Base-by-base conservation (phyloP, 164 flowering plant species). In the Protea cynaroides region DNA sequence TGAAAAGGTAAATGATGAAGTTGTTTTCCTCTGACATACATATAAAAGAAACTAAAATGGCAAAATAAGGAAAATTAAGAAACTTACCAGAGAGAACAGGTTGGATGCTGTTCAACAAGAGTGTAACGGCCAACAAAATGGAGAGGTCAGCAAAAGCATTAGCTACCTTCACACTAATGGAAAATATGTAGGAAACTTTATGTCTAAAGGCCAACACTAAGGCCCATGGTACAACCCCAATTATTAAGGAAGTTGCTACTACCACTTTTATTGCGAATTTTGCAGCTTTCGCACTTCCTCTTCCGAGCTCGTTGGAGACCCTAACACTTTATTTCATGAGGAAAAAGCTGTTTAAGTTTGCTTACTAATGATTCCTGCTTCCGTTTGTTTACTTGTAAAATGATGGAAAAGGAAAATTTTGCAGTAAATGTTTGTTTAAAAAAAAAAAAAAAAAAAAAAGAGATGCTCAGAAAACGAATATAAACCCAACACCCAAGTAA, bases 301-400 rank as follows among this genome's bases (percentile, higher is more conserved):
- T 65, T 17, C 85, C 85, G 2, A 81, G 81, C 51, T 79, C 82
- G 64, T 79, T 81, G 18, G 82, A 58, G 12, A 81, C 78, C 34
- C 82, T 59, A 18, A 81, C 82, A 47, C 85, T 78, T 53, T 59
- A n/a, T 53, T 50, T 25, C 23, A 15, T 18, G 46, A 21, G 7
- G 55, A 46, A 44, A 52, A 60, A 11, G 44, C 7, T 3, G n/a
- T n/a, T n/a, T n/a, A n/a, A n/a, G n/a, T n/a, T n/a, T n/a, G n/a
- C n/a, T n/a, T n/a, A n/a, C n/a, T n/a, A n/a, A n/a, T n/a, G n/a
- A n/a, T n/a, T n/a, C n/a, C n/a, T n/a, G n/a, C n/a, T n/a, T n/a
- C n/a, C n/a, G n/a, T n/a, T n/a, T n/a, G n/a, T n/a, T n/a, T n/a
- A n/a, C n/a, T n/a, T n/a, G n/a, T n/a, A n/a, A n/a, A n/a, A n/a